phyloP scores from a whole-genome alignment of 345 rosid species.

The Eucalyptus viminalis region DNA sequence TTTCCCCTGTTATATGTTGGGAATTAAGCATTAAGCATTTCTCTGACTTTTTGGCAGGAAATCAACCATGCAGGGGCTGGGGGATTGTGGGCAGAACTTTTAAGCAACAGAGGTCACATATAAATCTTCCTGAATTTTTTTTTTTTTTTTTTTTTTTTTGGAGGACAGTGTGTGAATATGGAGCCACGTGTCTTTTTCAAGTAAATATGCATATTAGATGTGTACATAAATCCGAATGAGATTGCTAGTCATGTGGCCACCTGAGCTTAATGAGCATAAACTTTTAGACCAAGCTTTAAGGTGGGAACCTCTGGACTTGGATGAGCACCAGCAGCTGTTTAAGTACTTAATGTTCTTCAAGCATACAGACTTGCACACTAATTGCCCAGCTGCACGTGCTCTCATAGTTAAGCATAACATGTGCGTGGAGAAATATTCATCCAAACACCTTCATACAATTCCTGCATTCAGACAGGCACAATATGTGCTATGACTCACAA shows the following conservation, averaged over 20 bases:
- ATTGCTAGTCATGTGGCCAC: neutral
- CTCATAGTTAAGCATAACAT: neutral
- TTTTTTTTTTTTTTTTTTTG: neutral
- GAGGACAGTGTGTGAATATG: neutral
- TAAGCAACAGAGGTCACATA: conserved; percentile 70
- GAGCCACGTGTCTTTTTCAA: neutral
- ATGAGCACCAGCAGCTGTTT: neutral
- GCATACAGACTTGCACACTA: neutral
- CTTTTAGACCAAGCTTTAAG: neutral
- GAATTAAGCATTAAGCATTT: neutral
- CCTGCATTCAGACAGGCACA: neutral
- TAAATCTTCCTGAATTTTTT: neutral
- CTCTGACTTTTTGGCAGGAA: conserved; percentile 45
- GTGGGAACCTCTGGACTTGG: neutral
- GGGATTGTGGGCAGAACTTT: conserved; percentile 96
- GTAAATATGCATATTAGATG: neutral
- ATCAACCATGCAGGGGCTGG: conserved; percentile 99
- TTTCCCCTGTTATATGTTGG: neutral
- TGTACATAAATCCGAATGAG: neutral
- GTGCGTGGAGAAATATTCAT: neutral
- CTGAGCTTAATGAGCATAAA: neutral
- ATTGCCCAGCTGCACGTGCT: neutral
- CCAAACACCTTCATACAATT: neutral
- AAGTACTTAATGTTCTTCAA: neutral
- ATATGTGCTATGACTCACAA: neutral